Evolutionary conservation across 208 protist genomes (phyloP), one percentile per base, ranked within the genome.

Genomic region (Porcisia hertigi): DNA sequence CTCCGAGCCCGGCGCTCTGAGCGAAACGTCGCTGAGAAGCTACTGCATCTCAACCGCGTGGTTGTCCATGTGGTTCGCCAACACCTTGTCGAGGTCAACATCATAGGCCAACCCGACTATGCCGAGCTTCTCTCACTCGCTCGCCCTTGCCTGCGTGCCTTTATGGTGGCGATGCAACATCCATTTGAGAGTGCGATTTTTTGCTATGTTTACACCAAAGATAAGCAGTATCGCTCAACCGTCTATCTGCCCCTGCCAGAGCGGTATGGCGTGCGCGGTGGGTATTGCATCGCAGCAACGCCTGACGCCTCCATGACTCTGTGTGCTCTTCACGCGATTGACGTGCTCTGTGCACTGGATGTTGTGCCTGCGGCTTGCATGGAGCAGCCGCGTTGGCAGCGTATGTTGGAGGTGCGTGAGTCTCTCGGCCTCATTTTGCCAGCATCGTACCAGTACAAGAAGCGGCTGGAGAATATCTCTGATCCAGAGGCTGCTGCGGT

Each of bases 211-310:
- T 90, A 88, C 70, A 23, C 36, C 39, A 58, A 78, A 14, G 78
- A 82, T 64, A 60, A 23, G n/a, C 82, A 91, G 84, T 90, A 76
- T 64, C 86, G 91, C 67, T 71, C 74, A 3, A 90, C 77, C 43
- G 73, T 93, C 49, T 93, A 91, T 69, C 81, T 95, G 34, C 91
- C 91, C 20, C 81, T 95, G 43, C 87, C 91, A n/a, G 79, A 83
- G 45, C 60, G 59, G 34, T 93, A 86, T 63, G 91, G 91, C 55
- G 69, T 92, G 14, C 91, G 91, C 41, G 91, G 91, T 39, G 91
- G 87, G n/a, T 91, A 80, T 73, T 80, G 81, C 16, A 88, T 95
- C 49, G 88, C 69, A 25, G 25, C 39, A 49, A 88, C 85, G 3
- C 82, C 85, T 0, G 71, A 74, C 18, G 55, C 14, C 49, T 78